Percentiles rank a stretch among this genome's conserved stretches.
Conservation (phyloP, 176 grass and related monocot species). For the Carex kokanica region DNA sequence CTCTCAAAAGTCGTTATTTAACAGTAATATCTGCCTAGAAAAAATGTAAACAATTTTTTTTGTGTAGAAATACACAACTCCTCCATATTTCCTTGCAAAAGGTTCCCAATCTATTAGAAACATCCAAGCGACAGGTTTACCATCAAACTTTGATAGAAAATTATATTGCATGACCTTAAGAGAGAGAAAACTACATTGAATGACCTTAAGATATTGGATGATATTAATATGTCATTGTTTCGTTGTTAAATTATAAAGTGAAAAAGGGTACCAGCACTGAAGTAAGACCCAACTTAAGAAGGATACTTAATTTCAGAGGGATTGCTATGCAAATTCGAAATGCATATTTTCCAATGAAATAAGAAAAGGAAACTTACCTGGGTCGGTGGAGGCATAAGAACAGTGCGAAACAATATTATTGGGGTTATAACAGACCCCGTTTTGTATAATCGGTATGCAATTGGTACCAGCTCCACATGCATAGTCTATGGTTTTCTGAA, state of each 20-base stretch:
- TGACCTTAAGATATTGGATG: background rate
- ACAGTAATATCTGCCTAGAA: background rate
- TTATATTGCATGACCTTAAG: background rate
- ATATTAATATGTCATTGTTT: background rate
- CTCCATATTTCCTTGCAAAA: background rate
- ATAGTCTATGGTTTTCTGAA: constrained; percentile 96
- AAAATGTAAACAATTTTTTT: background rate
- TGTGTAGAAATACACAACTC: background rate
- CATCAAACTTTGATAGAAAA: background rate
- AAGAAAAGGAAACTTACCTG: constrained; percentile 43
- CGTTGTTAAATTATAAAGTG: too few species aligned
- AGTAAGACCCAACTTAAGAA: too few species aligned
- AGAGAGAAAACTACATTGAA: background rate
- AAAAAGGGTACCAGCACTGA: too few species aligned
- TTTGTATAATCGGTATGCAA: constrained; percentile 50
- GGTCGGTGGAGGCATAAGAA: constrained; percentile 82
- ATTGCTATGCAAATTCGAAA: background rate
- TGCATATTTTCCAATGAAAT: background rate
- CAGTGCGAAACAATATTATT: constrained; percentile 66
- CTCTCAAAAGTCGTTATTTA: background rate
- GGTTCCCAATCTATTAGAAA: background rate
- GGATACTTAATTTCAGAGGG: too few species aligned
- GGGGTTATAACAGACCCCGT: constrained; percentile 76
- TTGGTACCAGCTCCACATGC: constrained; percentile 90
- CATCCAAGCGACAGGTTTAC: background rate